Conservation (phyloP, 1,284 basidiomycete species). For the Sanghuangporus baumii region DNA sequence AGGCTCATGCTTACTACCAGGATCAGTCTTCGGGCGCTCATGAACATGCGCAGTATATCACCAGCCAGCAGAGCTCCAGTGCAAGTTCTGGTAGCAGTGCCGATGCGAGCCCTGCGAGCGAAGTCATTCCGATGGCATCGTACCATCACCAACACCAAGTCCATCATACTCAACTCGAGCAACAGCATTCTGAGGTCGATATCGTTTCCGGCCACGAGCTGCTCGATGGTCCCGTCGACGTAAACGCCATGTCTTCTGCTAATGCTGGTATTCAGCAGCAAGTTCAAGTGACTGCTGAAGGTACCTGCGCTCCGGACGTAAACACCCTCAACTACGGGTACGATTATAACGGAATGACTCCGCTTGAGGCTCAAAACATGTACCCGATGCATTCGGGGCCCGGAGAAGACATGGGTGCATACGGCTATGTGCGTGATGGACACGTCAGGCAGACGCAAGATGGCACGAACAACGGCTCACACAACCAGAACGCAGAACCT, state of each 20-base stretch:
- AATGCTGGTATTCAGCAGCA: neutral
- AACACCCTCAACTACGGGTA: slow-evolving; percentile 2
- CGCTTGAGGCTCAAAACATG: neutral
- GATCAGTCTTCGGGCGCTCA: neutral
- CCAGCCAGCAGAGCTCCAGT: neutral
- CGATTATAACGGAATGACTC: neutral
- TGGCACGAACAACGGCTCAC: neutral
- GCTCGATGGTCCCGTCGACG: slow-evolving; percentile 6
- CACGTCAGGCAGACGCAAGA: neutral
- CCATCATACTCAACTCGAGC: neutral
- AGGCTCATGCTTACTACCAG: neutral
- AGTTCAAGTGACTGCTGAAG: too few relatives aligned
- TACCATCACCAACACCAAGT: neutral
- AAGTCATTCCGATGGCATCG: neutral
- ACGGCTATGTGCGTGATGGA: neutral
- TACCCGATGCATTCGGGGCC: neutral
- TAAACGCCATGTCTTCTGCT: neutral
- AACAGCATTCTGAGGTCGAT: neutral
- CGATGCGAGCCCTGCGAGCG: slow-evolving; percentile 1
- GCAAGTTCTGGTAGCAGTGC: slow-evolving; percentile 1
- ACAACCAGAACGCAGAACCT: neutral
- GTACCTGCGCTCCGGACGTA: neutral
- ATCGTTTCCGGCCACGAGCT: slow-evolving; percentile 1
- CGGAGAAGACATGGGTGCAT: slow-evolving; percentile 1
- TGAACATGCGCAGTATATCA: neutral